phyloP scores from a whole-genome alignment of 208 protist species.

The Crithidia fasciculata region DNA sequence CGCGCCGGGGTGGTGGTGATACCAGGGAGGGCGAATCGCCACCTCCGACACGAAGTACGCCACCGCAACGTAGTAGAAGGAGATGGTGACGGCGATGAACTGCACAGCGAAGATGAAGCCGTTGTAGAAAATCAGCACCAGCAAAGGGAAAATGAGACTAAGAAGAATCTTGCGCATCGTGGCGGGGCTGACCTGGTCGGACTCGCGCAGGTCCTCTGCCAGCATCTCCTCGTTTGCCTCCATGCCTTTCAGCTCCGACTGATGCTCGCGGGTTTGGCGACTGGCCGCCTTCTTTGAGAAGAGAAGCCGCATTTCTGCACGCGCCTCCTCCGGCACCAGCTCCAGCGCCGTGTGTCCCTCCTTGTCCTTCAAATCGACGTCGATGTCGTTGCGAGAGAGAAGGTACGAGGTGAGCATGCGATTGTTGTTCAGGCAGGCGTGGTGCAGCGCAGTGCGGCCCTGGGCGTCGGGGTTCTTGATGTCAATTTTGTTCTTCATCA shows the following conservation, averaged over 20 bases:
- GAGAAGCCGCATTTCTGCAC: slow-evolving; percentile 56
- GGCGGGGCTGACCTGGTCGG: slow-evolving; percentile 77
- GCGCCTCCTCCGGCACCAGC: slow-evolving; percentile 38
- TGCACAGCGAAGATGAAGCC: slow-evolving; percentile 68
- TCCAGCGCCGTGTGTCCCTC: slow-evolving; percentile 63
- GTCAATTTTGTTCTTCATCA: slow-evolving; percentile 58
- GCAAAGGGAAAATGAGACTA: slow-evolving; percentile 67
- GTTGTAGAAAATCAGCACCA: slow-evolving; percentile 84
- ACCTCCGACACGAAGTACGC: slow-evolving; percentile 93
- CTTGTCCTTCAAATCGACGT: slow-evolving; percentile 54
- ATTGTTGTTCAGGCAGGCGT: slow-evolving; percentile 59
- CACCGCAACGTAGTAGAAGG: slow-evolving; percentile 78
- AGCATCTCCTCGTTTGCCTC: slow-evolving; percentile 59
- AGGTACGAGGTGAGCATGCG: slow-evolving; percentile 49
- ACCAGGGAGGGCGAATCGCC: slow-evolving; percentile 88
- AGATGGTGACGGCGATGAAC: slow-evolving; percentile 64
- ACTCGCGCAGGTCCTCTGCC: slow-evolving; percentile 52
- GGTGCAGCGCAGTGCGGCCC: slow-evolving; percentile 75
- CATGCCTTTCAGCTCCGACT: slow-evolving; percentile 31
- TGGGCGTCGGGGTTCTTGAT: slow-evolving; percentile 58
- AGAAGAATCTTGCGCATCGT: slow-evolving; percentile 76
- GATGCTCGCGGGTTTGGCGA: slow-evolving; percentile 35
- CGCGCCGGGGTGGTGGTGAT: slow-evolving; percentile 80
- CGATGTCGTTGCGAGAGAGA: slow-evolving; percentile 47
- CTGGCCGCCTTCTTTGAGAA: slow-evolving; percentile 56